Evolutionary conservation across 371 early-diverging fungal genomes (phyloP).

Genomic region (Amoeboaphelidium occidentale): DNA sequence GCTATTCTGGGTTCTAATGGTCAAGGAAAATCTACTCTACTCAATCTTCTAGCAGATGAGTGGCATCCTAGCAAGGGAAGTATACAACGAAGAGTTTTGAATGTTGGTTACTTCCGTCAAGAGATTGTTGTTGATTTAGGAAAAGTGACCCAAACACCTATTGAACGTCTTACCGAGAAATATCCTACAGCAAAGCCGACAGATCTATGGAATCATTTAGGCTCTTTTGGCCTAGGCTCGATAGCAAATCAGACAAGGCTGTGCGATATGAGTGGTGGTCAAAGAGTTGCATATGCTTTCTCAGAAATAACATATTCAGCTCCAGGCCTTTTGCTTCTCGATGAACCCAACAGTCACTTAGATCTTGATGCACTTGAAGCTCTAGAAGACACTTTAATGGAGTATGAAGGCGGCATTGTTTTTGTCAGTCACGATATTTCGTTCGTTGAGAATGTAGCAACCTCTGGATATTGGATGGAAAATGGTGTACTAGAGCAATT

Average conservation of each 20-base stretch:
- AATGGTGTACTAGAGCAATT: neutral
- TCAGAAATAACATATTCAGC: neutral
- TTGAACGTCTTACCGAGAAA: neutral
- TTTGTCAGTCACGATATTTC: conserved; percentile 13
- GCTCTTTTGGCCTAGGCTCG: neutral
- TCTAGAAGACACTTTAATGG: conserved; percentile 5
- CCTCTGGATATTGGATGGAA: neutral
- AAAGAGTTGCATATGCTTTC: conserved; percentile 9
- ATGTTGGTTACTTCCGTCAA: conserved; percentile 12
- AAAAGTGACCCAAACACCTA: neutral
- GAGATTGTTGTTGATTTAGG: conserved; percentile 6
- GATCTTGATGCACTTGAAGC: conserved; percentile 15
- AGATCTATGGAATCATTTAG: neutral
- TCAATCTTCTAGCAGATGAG: conserved; percentile 6
- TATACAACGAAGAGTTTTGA: neutral
- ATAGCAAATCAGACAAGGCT: neutral
- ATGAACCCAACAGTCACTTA: conserved; percentile 16
- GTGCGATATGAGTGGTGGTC: conserved; percentile 11
- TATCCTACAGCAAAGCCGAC: neutral
- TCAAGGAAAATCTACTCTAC: conserved; percentile 11
- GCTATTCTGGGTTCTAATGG: conserved; percentile 12
- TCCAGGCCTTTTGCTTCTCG: conserved; percentile 11
- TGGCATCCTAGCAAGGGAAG: neutral
- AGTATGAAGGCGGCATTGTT: conserved; percentile 11
- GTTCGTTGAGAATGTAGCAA: conserved; percentile 7